phyloP scores from a whole-genome alignment of 2,329 filamentous ascomycete species.

The Colletotrichum orbiculare region DNA sequence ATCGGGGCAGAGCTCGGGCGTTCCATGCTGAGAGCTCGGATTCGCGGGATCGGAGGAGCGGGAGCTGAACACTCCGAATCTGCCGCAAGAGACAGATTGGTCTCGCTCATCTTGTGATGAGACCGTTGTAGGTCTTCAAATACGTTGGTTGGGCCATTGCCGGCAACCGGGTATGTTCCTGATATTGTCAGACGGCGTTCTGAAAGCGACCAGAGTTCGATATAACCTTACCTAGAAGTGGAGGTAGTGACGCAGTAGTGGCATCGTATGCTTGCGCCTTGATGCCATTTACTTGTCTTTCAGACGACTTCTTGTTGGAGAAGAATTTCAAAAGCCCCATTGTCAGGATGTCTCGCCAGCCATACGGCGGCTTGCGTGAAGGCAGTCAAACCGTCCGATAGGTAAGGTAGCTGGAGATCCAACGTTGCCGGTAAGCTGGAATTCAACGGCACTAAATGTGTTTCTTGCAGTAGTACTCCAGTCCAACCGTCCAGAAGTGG shows the following conservation, averaged over 20 bases:
- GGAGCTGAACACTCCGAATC: slow-evolving; percentile 44
- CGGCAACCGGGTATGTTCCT: slow-evolving; percentile 54
- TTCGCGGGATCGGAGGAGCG: slow-evolving; percentile 43
- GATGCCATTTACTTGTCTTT: slow-evolving; percentile 39
- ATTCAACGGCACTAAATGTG: too few species aligned
- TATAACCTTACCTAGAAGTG: slow-evolving; percentile 47
- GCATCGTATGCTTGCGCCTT: slow-evolving; percentile 52
- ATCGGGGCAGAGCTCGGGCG: slow-evolving; percentile 52
- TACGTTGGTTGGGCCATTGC: slow-evolving; percentile 51
- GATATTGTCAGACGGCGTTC: slow-evolving; percentile 19
- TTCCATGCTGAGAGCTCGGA: slow-evolving; percentile 42
- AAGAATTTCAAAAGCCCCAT: slow-evolving; percentile 52
- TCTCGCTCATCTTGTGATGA: slow-evolving; percentile 43
- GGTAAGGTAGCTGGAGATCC: too few species aligned
- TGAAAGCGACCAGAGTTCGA: background rate
- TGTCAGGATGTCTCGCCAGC: slow-evolving; percentile 31
- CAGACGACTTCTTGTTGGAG: slow-evolving; percentile 42
- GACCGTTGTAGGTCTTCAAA: slow-evolving; percentile 50
- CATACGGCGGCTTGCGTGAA: slow-evolving; percentile 19
- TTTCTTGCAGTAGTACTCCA: too few species aligned
- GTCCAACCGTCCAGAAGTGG: background rate
- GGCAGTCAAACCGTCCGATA: slow-evolving; percentile 3
- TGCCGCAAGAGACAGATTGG: slow-evolving; percentile 38
- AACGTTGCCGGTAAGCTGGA: too few species aligned
- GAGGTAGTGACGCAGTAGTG: slow-evolving; percentile 48